phyloP scores from a whole-genome alignment of 2,329 filamentous ascomycete species.

The Colletotrichum neosansevieriae region DNA sequence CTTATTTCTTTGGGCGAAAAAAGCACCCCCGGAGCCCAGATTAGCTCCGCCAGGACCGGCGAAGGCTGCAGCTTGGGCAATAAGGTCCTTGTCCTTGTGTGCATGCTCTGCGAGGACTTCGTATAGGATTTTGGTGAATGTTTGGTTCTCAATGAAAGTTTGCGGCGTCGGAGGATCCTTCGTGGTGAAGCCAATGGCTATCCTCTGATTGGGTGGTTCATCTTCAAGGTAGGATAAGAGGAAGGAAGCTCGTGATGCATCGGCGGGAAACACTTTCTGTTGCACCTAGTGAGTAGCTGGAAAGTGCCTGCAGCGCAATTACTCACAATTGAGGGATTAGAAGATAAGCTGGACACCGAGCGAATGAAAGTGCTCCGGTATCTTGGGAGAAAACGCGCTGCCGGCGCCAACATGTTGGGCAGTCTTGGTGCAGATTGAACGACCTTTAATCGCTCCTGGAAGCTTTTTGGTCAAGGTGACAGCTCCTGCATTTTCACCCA shows the following conservation, averaged over 20 bases:
- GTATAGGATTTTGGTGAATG: constrained; percentile 70
- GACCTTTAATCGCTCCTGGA: neutral
- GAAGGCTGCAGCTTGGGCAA: constrained; percentile 69
- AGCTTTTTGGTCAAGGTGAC: constrained; percentile 23
- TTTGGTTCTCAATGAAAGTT: constrained; percentile 69
- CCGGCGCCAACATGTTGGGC: constrained; percentile 48
- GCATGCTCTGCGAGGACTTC: constrained; percentile 68
- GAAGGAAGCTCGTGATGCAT: constrained; percentile 58
- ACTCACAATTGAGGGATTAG: constrained; percentile 68
- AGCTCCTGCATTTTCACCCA: constrained; percentile 9
- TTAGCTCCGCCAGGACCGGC: constrained; percentile 68
- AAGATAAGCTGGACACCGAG: constrained; percentile 59
- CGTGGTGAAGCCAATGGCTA: constrained; percentile 72
- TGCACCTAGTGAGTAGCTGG: neutral
- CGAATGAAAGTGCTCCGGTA: constrained; percentile 44
- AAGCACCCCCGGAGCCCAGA: constrained; percentile 64
- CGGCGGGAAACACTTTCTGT: constrained; percentile 70
- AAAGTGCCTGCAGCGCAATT: neutral
- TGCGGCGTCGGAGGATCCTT: constrained; percentile 70
- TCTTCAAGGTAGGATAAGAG: constrained; percentile 71
- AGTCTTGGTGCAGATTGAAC: neutral
- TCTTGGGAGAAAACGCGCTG: constrained; percentile 44
- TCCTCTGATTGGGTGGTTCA: constrained; percentile 62
- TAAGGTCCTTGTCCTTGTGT: constrained; percentile 66
- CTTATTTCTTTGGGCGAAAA: constrained; percentile 59